A percentile compares a stretch with the other conserved stretches of the same genome.
phyloP scores from a whole-genome alignment of 805 yeast species.

The Monosporozyma aerobia region DNA sequence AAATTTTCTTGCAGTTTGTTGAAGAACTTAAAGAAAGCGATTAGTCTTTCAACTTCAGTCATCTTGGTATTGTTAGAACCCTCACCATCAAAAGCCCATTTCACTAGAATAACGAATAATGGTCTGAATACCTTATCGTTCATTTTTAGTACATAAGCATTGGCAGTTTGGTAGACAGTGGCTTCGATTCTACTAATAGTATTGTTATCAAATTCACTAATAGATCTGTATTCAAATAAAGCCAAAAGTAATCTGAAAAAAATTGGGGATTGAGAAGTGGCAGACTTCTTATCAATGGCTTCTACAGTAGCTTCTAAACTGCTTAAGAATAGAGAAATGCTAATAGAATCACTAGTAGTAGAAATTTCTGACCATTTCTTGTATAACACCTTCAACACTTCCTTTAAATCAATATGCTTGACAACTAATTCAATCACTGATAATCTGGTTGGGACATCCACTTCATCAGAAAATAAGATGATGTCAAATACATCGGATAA shows the following conservation, averaged over 20 bases:
- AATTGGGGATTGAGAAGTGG: constrained; percentile 56
- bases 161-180: constrained; percentile 61
- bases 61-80: constrained; percentile 41
- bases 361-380: constrained; percentile 48
- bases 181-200: constrained; percentile 77
- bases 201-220: constrained; percentile 52
- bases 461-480: constrained; percentile 46
- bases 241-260: constrained; percentile 62
- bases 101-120: constrained; percentile 69
- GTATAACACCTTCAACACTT: constrained; percentile 52
- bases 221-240: constrained; percentile 61
- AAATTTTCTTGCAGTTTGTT: constrained; percentile 74
- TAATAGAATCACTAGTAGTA: constrained; percentile 32
- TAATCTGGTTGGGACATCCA: constrained; percentile 51
- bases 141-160: constrained; percentile 74
- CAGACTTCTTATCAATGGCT: constrained; percentile 60
- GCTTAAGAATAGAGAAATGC: constrained; percentile 63
- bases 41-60: constrained; percentile 47
- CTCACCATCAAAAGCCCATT: constrained; percentile 90
- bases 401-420: constrained; percentile 57
- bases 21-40: constrained; percentile 78
- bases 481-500: constrained; percentile 52
- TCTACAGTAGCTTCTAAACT: constrained; percentile 60
- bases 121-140: constrained; percentile 94
- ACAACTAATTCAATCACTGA: constrained; percentile 54